Evolutionary conservation across 2,329 filamentous ascomycete species (phyloP).

Genomic region (Hymenotorrendiella dingleyae): DNA sequence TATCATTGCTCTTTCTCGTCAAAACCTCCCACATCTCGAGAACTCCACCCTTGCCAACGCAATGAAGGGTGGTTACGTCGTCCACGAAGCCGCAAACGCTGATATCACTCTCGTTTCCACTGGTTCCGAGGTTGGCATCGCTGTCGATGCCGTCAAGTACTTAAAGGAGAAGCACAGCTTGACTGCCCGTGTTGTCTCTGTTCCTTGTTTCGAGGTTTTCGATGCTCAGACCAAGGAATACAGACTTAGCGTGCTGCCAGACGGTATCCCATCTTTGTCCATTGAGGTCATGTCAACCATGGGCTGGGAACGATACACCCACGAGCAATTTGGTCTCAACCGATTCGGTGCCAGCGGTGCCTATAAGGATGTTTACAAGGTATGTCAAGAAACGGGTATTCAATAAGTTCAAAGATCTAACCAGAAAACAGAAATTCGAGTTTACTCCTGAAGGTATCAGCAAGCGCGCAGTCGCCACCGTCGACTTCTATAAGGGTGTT

Average conservation of each 20-base stretch:
- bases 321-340: constrained; percentile 99
- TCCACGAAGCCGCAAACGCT: constrained; percentile 77
- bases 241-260: constrained; percentile 84
- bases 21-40: constrained; percentile 98
- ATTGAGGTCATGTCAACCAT: constrained; percentile 97
- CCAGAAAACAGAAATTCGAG: constrained; percentile 77
- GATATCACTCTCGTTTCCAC: constrained; percentile 87
- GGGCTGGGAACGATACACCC: constrained; percentile 98
- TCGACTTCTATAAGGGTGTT: constrained; percentile 96
- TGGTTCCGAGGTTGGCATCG: constrained; percentile 92
- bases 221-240: constrained; percentile 93
- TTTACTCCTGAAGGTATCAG: constrained; percentile 95
- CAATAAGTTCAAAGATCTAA: constrained; percentile 33
- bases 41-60: constrained; percentile 83
- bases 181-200: constrained; percentile 85
- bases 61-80: constrained; percentile 92
- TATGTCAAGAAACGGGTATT: constrained; percentile 35
- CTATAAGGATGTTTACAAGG: constrained; percentile 97
- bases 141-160: constrained; percentile 85
- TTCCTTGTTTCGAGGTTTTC: constrained; percentile 97
- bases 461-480: constrained; percentile 86
- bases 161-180: constrained; percentile 84
- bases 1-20: constrained; percentile 90
- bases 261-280: constrained; percentile 86
- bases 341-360: constrained; percentile 95